Conservation (phyloP, 148 eudicot genomes). For the Amaranthus hypochondriacus region DNA sequence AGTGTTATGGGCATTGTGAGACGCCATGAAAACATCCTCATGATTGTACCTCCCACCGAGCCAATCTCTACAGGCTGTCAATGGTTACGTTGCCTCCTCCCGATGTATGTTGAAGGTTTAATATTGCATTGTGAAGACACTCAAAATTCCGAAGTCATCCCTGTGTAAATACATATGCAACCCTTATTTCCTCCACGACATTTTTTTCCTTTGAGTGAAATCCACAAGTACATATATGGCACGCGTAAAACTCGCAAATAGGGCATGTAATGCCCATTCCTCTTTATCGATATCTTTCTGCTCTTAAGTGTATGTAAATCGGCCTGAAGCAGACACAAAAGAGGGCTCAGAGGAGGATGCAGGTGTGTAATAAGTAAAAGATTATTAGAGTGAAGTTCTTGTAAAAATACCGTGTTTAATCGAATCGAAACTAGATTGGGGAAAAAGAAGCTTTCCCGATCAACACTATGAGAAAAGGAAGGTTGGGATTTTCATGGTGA, state of each 20-base stretch:
- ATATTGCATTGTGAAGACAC: constrained; percentile 73
- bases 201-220: neutral
- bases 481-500: constrained; percentile 8
- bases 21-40: constrained; percentile 77
- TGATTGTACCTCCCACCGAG: constrained; percentile 90
- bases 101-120: constrained; percentile 75
- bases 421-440: neutral
- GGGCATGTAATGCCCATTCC: constrained; percentile 8
- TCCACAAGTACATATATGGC: constrained; percentile 30
- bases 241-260: constrained; percentile 12
- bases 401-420: constrained; percentile 18
- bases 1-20: constrained; percentile 82
- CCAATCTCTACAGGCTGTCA: constrained; percentile 73
- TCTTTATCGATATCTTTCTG: constrained; percentile 14
- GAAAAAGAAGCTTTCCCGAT: constrained; percentile 15
- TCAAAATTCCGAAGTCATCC: constrained; percentile 75
- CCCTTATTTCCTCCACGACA: constrained; percentile 6
- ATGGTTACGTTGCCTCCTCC: constrained; percentile 83
- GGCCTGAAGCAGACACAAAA: constrained; percentile 19
- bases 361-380: constrained; percentile 21
- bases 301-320: constrained; percentile 24
- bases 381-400: constrained; percentile 17
- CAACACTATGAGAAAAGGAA: constrained; percentile 5
- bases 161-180: constrained; percentile 45
- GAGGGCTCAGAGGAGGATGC: constrained; percentile 16